phyloP scores from a whole-genome alignment of 1,284 basidiomycete species.

The Trametes hirsuta region DNA sequence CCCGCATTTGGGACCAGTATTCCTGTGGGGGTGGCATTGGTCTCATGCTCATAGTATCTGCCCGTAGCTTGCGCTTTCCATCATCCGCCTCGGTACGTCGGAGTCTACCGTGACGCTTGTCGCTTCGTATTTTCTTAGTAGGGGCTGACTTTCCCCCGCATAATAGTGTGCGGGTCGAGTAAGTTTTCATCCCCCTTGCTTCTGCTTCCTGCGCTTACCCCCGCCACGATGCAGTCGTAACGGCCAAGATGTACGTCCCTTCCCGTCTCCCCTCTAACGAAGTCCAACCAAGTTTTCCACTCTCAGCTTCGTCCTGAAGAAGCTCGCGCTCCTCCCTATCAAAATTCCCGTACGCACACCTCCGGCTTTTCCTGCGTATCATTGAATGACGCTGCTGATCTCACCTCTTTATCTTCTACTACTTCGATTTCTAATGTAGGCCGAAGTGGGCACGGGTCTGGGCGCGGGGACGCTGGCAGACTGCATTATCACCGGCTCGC shows the following conservation, averaged over 20 bases:
- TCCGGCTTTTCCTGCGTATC: neutral
- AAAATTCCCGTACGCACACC: constrained; percentile 1
- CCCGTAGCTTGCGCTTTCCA: constrained; percentile 7
- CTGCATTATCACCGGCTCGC: constrained; percentile 19
- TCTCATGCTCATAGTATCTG: neutral
- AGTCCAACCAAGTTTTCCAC: neutral
- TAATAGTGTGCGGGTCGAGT: constrained; percentile 1
- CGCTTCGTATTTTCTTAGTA: neutral
- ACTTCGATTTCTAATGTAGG: neutral
- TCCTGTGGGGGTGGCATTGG: neutral
- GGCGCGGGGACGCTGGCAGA: constrained; percentile 21
- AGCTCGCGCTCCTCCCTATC: neutral
- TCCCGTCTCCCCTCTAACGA: neutral
- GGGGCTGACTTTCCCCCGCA: neutral
- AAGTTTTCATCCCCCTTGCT: neutral
- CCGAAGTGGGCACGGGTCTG: constrained; percentile 10
- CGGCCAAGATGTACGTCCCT: constrained; percentile 2
- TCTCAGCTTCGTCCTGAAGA: constrained; percentile 4
- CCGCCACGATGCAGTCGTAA: neutral
- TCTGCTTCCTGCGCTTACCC: neutral
- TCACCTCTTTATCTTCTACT: no score
- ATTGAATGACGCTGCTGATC: neutral
- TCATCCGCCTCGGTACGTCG: constrained; percentile 6
- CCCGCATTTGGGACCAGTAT: neutral
- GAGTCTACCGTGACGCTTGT: neutral